Conservation (phyloP, 129 eudicot species). For the Centella asiatica region DNA sequence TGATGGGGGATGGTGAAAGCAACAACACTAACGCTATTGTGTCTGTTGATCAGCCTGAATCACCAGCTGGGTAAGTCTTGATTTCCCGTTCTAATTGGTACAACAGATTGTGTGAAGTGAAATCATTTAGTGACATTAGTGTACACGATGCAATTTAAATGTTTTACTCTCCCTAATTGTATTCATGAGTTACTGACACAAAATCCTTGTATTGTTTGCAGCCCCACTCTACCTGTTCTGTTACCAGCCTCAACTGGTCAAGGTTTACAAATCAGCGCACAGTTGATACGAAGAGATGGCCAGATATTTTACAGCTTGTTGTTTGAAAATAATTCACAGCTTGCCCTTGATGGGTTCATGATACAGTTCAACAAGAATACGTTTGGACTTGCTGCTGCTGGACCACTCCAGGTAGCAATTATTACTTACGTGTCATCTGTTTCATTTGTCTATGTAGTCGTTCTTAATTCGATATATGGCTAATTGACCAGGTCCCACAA, state of each 20-base stretch:
- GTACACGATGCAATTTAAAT: not conserved
- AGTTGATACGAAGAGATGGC: conserved; percentile 72
- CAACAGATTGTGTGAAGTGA: too few species aligned
- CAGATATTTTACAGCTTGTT: conserved; percentile 76
- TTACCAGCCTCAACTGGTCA: conserved; percentile 80
- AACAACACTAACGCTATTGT: conserved; percentile 37
- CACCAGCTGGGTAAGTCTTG: conserved; percentile 53
- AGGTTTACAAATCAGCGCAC: conserved; percentile 87
- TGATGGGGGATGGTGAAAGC: conserved; percentile 47
- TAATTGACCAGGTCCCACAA: conserved; percentile 57
- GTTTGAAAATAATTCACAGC: conserved; percentile 69
- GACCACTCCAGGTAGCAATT: conserved; percentile 68
- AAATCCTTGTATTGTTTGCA: conserved; percentile 23
- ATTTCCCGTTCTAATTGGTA: not conserved
- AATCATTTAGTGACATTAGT: too few species aligned
- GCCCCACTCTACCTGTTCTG: conserved; percentile 73
- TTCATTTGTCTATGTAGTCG: not conserved
- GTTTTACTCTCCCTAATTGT: not conserved
- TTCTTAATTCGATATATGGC: not conserved
- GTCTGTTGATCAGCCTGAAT: conserved; percentile 68
- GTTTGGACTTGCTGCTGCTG: conserved; percentile 91
- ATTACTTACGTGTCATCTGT: not conserved
- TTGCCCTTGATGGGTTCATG: conserved; percentile 81
- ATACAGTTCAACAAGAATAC: conserved; percentile 93
- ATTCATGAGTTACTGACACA: not conserved